These are phyloP conservation scores for Colletotrichum sp. DNA, from an alignment of 2,329 filamentous ascomycete genomes.

Conservation along the genomic window DNA sequence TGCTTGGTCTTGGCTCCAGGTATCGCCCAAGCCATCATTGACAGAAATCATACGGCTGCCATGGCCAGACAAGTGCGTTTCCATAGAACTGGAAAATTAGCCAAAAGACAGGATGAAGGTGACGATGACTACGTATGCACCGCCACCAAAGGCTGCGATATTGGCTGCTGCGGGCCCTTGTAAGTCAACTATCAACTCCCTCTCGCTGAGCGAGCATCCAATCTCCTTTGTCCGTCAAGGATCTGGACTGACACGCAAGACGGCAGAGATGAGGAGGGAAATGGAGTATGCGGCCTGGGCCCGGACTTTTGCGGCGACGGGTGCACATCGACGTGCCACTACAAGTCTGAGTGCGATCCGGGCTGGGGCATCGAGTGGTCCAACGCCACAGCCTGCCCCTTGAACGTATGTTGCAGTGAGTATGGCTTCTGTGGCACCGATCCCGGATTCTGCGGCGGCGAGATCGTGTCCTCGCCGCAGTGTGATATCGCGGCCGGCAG, in stretches of 20 bases:
- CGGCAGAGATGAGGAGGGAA: not conserved
- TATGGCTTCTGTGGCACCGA: constrained; percentile 37
- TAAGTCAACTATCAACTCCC: constrained; percentile 2
- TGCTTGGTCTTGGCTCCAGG: not conserved
- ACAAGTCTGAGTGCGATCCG: constrained; percentile 33
- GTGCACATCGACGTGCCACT: constrained; percentile 28
- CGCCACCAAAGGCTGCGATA: constrained; percentile 16
- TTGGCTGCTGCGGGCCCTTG: constrained; percentile 25
- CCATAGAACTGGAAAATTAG: not conserved
- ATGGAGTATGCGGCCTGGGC: constrained; percentile 23
- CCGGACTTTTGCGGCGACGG: constrained; percentile 29
- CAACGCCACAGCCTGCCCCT: constrained; percentile 30
- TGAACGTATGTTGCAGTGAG: constrained; percentile 41
- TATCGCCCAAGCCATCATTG: not conserved
- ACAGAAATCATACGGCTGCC: not conserved
- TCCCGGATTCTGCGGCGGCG: constrained; percentile 27
- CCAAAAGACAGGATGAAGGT: not conserved
- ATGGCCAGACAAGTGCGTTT: not conserved
- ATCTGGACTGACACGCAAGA: not conserved
- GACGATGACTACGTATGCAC: constrained; percentile 17
- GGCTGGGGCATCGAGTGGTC: constrained; percentile 32
- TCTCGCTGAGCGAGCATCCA: not conserved
- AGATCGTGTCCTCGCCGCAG: not conserved
- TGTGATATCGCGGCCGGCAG: not conserved
- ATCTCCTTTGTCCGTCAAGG: not conserved